Conservation (phyloP, 1,139 yeast species). For the Barnettozyma hawaiiensis region DNA sequence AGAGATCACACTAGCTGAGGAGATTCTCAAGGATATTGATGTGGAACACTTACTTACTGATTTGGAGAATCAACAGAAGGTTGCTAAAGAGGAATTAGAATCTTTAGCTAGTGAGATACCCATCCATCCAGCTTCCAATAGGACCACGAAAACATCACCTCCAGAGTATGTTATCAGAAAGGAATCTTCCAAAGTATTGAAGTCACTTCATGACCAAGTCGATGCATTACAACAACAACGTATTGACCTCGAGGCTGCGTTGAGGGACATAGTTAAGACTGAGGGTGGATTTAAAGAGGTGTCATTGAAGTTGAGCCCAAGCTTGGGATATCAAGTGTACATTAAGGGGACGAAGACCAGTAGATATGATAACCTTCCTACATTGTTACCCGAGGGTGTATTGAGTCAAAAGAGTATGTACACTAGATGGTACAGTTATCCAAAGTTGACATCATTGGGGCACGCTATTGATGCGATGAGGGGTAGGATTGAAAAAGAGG, state of each 20-base stretch:
- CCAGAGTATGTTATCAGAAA: conserved; percentile 21
- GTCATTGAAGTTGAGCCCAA: conserved; percentile 13
- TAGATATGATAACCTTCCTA: conserved; percentile 6
- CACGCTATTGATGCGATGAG: conserved; percentile 23
- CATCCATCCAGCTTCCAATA: not conserved
- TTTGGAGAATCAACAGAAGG: conserved; percentile 15
- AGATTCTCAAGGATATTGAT: conserved; percentile 29
- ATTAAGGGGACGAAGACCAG: conserved; percentile 15
- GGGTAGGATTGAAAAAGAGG: conserved; percentile 28
- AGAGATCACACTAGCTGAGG: conserved; percentile 21
- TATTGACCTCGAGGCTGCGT: conserved; percentile 21
- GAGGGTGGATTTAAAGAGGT: conserved; percentile 16
- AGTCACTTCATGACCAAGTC: conserved; percentile 33
- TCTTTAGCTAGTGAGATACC: conserved; percentile 9
- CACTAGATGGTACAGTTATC: conserved; percentile 30
- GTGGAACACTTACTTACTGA: conserved; percentile 22
- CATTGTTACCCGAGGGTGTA: conserved; percentile 9
- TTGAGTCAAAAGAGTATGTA: conserved; percentile 27
- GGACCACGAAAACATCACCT: not conserved
- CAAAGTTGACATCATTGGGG: conserved; percentile 35
- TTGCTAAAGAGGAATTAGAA: conserved; percentile 10
- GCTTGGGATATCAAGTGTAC: conserved; percentile 17
- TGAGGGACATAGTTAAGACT: conserved; percentile 14
- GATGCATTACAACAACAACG: conserved; percentile 30
- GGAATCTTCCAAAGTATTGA: conserved; percentile 30